phyloP scores from a whole-genome alignment of 306 rosid species.

The Prosopis cineraria region DNA sequence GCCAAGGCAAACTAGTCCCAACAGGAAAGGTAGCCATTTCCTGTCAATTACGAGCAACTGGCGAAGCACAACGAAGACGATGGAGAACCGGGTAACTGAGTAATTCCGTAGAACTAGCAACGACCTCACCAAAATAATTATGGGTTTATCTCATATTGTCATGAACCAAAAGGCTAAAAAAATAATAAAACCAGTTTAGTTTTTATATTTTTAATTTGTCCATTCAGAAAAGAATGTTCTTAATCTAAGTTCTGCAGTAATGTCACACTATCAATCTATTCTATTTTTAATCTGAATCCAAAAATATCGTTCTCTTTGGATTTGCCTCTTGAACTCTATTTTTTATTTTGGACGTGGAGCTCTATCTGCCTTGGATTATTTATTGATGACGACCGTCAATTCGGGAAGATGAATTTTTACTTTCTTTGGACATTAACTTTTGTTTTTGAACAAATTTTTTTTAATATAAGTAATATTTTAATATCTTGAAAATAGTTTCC shows the following conservation, averaged over 20 bases:
- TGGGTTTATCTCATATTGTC: background rate
- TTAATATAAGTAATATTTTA: too few species aligned
- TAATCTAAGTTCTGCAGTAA: background rate
- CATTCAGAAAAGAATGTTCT: background rate
- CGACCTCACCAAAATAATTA: background rate
- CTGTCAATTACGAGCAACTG: background rate
- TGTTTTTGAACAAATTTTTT: too few species aligned
- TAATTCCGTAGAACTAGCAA: background rate
- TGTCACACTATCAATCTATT: background rate
- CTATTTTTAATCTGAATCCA: too few species aligned
- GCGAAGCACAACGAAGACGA: background rate
- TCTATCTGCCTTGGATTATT: background rate
- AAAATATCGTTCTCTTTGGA: too few species aligned
- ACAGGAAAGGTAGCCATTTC: slow-evolving; percentile 67
- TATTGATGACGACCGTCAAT: too few species aligned
- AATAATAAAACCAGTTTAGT: background rate
- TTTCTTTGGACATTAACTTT: too few species aligned
- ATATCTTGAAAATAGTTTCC: too few species aligned
- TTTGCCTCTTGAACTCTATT: background rate
- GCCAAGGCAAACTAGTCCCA: slow-evolving; percentile 49
- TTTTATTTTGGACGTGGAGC: background rate
- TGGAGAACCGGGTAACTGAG: too few species aligned
- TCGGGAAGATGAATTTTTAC: too few species aligned
- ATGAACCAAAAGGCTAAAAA: background rate
- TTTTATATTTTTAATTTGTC: background rate